Evolutionary conservation across 805 yeast species (phyloP).

Genomic region (Blastobotrys mokoenaii): DNA sequence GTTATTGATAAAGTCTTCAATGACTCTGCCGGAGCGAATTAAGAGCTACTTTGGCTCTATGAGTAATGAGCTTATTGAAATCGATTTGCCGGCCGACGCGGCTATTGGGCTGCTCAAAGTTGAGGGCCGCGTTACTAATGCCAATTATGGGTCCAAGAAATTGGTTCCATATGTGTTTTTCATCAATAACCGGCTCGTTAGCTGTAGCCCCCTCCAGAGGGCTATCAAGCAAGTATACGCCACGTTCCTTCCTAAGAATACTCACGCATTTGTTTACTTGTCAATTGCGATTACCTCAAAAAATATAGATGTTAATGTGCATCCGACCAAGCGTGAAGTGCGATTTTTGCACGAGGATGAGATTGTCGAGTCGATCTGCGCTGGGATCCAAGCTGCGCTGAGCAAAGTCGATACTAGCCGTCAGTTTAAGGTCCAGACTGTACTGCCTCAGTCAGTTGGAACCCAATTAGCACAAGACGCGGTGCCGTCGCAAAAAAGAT

Average conservation of each 20-base stretch:
- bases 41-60: slow-evolving; percentile 64
- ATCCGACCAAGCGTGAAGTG: slow-evolving; percentile 92
- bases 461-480: not conserved
- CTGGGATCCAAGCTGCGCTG: slow-evolving; percentile 41
- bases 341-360: slow-evolving; percentile 80
- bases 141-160: slow-evolving; percentile 65
- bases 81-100: slow-evolving; percentile 24
- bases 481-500: slow-evolving; percentile 15
- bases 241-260: slow-evolving; percentile 68
- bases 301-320: slow-evolving; percentile 86
- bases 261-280: slow-evolving; percentile 68
- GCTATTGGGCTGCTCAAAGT: slow-evolving; percentile 45
- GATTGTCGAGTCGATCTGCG: slow-evolving; percentile 55
- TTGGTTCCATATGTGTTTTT: slow-evolving; percentile 64
- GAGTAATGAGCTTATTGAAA: slow-evolving; percentile 53
- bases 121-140: slow-evolving; percentile 57
- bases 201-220: slow-evolving; percentile 70
- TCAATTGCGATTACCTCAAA: slow-evolving; percentile 57
- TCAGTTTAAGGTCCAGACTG: slow-evolving; percentile 56
- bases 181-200: slow-evolving; percentile 75
- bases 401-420: slow-evolving; percentile 58
- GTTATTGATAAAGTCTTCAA: slow-evolving; percentile 46
- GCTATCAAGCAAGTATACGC: slow-evolving; percentile 57
- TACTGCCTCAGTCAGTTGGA: slow-evolving; percentile 28
- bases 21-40: slow-evolving; percentile 56